Evolutionary conservation across 1,284 basidiomycete species (phyloP).

Genomic region (Vanrija humicola): DNA sequence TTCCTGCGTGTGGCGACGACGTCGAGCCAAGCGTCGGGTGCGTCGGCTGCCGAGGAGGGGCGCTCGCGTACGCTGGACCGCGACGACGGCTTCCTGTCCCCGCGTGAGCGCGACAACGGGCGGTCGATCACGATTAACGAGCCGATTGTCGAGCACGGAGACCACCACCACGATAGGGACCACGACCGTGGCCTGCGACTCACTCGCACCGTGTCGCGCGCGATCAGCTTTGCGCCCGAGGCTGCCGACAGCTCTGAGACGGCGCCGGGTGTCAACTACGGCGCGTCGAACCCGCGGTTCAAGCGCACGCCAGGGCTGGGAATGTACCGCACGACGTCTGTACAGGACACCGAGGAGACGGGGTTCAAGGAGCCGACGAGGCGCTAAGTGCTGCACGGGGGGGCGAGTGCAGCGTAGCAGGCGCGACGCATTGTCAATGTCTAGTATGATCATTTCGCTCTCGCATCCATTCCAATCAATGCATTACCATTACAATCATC

Average conservation of each 20-base stretch:
- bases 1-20: slow-evolving; percentile 11
- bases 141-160: neutral
- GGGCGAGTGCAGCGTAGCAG: no score
- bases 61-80: neutral
- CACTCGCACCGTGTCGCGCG: slow-evolving; percentile 21
- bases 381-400: no score
- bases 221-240: slow-evolving; percentile 43
- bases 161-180: neutral
- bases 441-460: no score
- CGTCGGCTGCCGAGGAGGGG: slow-evolving; percentile 9
- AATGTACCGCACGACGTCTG: slow-evolving; percentile 37
- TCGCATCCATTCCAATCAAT: no score
- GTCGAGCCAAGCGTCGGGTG: neutral
- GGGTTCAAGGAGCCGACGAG: neutral
- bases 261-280: slow-evolving; percentile 40
- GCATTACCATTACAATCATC: no score
- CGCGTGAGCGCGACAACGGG: neutral
- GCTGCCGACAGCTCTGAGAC: slow-evolving; percentile 33
- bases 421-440: no score
- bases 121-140: neutral
- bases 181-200: slow-evolving; percentile 10
- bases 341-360: slow-evolving; percentile 19
- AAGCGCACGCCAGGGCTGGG: slow-evolving; percentile 35
- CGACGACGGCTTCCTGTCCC: slow-evolving; percentile 8
- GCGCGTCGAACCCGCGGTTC: slow-evolving; percentile 35